These are phyloP conservation scores for Gentiana dahurica DNA, from an alignment of 257 asterid species.

Conservation along the genomic window DNA sequence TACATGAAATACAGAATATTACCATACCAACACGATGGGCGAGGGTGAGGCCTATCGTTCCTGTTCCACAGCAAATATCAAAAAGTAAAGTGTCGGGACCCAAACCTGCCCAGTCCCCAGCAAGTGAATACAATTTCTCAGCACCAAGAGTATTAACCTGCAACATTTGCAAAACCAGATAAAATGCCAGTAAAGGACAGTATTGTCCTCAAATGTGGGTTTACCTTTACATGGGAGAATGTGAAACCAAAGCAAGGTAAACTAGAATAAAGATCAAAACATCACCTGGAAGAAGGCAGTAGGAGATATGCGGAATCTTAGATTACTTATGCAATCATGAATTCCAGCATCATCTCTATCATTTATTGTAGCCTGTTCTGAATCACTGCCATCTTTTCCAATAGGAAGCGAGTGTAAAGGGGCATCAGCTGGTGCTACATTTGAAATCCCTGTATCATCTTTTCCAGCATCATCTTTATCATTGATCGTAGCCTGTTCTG, in stretches of 20 bases:
- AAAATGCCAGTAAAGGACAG: background rate
- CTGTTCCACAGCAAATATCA: constrained; percentile 97
- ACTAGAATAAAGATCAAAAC: constrained; percentile 1
- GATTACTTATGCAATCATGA: constrained; percentile 75
- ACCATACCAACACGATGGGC: constrained; percentile 99
- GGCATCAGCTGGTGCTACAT: constrained; percentile 93
- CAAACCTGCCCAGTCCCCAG: constrained; percentile 96
- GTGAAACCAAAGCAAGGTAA: background rate
- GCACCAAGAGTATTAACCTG: constrained; percentile 99
- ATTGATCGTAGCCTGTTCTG: too few relatives aligned
- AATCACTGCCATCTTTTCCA: constrained; percentile 28
- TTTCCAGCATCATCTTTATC: constrained; percentile 2
- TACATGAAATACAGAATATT: constrained; percentile 35
- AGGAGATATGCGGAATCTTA: constrained; percentile 78
- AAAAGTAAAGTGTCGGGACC: constrained; percentile 92
- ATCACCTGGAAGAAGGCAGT: constrained; percentile 96
- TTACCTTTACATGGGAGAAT: background rate
- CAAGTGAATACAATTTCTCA: constrained; percentile 83
- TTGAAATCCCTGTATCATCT: constrained; percentile 96
- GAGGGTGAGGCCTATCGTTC: constrained; percentile 87
- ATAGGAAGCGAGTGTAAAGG: constrained; percentile 50
- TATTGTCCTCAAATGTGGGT: background rate
- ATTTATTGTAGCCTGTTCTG: constrained; percentile 32
- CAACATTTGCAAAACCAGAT: constrained; percentile 12
- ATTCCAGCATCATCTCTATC: constrained; percentile 64